Conservation (phyloP, 257 asterid species). For the Solanum tarijense region DNA sequence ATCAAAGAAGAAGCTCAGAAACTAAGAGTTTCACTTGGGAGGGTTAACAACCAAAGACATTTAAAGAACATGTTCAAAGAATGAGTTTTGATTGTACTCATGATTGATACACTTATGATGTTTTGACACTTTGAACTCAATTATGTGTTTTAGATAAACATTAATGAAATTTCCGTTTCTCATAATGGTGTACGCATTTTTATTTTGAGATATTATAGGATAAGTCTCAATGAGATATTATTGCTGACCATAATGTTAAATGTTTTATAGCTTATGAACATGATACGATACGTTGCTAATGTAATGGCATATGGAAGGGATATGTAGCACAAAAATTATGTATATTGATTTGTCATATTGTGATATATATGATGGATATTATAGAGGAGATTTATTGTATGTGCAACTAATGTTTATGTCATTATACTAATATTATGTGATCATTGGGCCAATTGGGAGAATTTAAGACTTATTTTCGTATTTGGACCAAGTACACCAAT, state of each 20-base stretch:
- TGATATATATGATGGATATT: background rate
- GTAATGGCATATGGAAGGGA: background rate
- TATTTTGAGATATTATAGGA: background rate
- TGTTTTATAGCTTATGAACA: too few species aligned
- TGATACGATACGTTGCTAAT: too few species aligned
- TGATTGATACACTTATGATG: background rate
- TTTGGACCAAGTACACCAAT: background rate
- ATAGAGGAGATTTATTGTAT: background rate
- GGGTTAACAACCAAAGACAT: background rate
- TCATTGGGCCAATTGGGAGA: background rate
- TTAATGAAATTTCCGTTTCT: background rate
- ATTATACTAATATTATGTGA: background rate
- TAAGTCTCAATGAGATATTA: background rate
- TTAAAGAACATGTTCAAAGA: background rate
- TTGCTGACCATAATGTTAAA: too few species aligned
- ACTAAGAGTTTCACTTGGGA: background rate
- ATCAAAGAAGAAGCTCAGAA: background rate
- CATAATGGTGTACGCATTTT: background rate
- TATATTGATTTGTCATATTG: background rate
- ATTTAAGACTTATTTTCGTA: background rate
- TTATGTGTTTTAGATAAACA: background rate
- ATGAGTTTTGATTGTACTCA: background rate
- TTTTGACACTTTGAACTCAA: background rate
- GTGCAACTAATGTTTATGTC: background rate
- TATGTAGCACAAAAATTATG: background rate